Conservation (phyloP, 306 rosid genomes). For the Fragaria nilgerrensis region DNA sequence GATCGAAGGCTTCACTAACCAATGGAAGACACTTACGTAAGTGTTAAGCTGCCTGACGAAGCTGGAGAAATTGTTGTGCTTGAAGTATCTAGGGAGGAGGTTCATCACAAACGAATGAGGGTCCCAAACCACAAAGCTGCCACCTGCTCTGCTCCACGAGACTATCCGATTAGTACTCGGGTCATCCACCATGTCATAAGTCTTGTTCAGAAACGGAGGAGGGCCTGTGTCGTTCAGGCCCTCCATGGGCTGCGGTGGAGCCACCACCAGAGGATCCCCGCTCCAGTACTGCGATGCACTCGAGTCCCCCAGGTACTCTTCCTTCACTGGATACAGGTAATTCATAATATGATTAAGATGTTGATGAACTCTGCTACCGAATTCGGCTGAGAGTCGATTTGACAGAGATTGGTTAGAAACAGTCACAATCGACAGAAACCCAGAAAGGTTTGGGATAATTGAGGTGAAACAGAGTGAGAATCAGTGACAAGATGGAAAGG, state of each 20-base stretch:
- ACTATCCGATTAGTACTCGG: conserved; percentile 49
- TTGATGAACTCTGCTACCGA: not conserved
- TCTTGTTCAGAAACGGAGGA: conserved; percentile 89
- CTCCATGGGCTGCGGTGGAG: conserved; percentile 72
- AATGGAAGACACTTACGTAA: conserved; percentile 54
- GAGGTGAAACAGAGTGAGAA: conserved; percentile 4
- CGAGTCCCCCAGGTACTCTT: conserved; percentile 48
- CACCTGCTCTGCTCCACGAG: conserved; percentile 76
- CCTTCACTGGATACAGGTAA: conserved; percentile 50
- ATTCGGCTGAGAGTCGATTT: not conserved
- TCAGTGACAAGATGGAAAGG: not conserved
- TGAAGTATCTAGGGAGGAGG: conserved; percentile 73
- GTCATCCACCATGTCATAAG: conserved; percentile 80
- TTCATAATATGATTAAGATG: conserved; percentile 34
- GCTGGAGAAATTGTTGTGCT: conserved; percentile 89
- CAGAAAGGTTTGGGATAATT: not conserved
- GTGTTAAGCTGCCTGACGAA: conserved; percentile 92
- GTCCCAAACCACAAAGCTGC: conserved; percentile 84
- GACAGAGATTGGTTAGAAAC: not conserved
- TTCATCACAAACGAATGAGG: conserved; percentile 54
- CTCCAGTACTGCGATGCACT: conserved; percentile 29
- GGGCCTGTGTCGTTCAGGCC: conserved; percentile 81
- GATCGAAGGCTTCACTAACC: conserved; percentile 8
- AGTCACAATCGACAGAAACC: not conserved
- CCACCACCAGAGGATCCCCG: conserved; percentile 23